Conservation (phyloP, 2,329 filamentous ascomycete species). For the Colletotrichum echinochloae region DNA sequence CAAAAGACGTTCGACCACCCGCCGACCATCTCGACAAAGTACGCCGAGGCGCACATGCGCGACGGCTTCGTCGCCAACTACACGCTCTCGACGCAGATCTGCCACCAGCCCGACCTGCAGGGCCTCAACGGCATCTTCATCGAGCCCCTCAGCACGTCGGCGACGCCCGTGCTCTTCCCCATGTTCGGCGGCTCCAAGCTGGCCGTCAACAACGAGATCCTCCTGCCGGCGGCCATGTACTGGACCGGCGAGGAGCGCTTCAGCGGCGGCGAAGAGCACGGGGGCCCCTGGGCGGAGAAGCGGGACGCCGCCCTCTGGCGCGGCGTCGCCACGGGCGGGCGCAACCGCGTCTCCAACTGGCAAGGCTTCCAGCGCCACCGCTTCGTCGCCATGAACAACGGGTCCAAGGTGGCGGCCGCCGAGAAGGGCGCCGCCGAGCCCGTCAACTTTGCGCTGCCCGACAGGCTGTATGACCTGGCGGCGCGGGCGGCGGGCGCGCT, state of each 20-base stretch:
- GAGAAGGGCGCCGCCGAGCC: slow-evolving; percentile 57
- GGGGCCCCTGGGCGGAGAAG: slow-evolving; percentile 70
- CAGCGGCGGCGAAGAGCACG: slow-evolving; percentile 65
- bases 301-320: slow-evolving; percentile 69
- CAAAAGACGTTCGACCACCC: slow-evolving; percentile 58
- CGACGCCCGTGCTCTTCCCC: slow-evolving; percentile 70
- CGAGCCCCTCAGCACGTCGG: slow-evolving; percentile 66
- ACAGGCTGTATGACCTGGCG: slow-evolving; percentile 59
- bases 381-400: slow-evolving; percentile 80
- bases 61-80: slow-evolving; percentile 73
- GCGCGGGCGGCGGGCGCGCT: slow-evolving; percentile 59
- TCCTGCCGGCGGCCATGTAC: slow-evolving; percentile 77
- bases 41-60: slow-evolving; percentile 61
- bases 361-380: slow-evolving; percentile 80
- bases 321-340: slow-evolving; percentile 74
- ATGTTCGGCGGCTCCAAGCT: slow-evolving; percentile 78
- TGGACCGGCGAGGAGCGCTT: slow-evolving; percentile 74
- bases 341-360: slow-evolving; percentile 73
- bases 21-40: slow-evolving; percentile 59
- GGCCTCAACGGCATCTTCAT: slow-evolving; percentile 75
- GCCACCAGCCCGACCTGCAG: slow-evolving; percentile 73
- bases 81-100: slow-evolving; percentile 70
- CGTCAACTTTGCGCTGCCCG: slow-evolving; percentile 67
- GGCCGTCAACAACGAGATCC: slow-evolving; percentile 76
- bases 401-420: slow-evolving; percentile 64